Percentiles rank a stretch among this genome's conserved stretches.
phyloP scores from a whole-genome alignment of 2,329 filamentous ascomycete genomes.

The Aspergillus pseudoglaucus region DNA sequence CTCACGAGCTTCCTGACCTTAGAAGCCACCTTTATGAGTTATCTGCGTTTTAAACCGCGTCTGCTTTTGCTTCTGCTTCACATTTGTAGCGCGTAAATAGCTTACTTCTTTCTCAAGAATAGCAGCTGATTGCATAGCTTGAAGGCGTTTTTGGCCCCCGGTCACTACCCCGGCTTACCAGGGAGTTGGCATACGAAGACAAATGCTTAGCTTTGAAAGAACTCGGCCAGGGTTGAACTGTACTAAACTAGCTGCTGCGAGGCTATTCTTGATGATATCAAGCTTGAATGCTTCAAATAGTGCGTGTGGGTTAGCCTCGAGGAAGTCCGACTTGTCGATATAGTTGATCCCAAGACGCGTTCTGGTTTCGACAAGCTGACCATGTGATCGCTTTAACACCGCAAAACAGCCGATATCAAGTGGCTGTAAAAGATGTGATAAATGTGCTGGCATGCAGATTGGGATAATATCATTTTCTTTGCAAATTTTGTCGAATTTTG shows the following conservation, averaged over 20 bases:
- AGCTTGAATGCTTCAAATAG: background rate
- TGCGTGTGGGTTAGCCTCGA: background rate
- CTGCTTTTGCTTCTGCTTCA: background rate
- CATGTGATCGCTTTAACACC: no score
- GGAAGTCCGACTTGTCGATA: background rate
- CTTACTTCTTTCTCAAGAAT: no score
- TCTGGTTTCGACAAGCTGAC: background rate
- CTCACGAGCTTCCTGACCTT: background rate
- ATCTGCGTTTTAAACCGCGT: background rate
- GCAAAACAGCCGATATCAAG: no score
- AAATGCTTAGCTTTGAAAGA: background rate
- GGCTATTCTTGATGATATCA: background rate
- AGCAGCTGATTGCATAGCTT: background rate
- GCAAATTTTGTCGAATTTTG: no score
- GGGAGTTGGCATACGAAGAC: background rate
- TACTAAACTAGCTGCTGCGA: background rate
- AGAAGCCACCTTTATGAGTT: background rate
- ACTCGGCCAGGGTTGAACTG: background rate
- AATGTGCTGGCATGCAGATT: no score
- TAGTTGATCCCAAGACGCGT: background rate
- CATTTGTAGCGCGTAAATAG: background rate
- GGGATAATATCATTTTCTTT: no score
- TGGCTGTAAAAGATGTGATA: no score
- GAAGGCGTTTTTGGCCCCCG: background rate
- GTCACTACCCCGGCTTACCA: background rate